phyloP scores from a whole-genome alignment of 2,329 filamentous ascomycete species.

The Harringtonia aguacate region DNA sequence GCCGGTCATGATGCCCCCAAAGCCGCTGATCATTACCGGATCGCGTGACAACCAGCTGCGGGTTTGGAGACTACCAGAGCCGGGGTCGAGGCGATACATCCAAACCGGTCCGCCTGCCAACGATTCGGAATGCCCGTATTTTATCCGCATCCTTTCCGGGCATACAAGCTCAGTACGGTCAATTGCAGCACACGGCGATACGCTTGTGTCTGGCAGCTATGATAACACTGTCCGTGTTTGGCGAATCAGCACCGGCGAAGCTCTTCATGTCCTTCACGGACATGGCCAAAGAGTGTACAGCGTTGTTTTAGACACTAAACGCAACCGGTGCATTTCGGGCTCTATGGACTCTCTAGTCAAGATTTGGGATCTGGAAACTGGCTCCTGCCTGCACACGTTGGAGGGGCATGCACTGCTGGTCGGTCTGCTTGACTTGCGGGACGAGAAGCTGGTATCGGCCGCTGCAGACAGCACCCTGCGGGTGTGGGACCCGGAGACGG shows the following conservation, averaged over 20 bases:
- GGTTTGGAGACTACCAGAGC: conserved; percentile 86
- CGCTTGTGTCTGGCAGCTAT: conserved; percentile 93
- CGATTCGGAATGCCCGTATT: conserved; percentile 82
- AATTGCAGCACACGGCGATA: conserved; percentile 90
- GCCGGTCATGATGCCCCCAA: conserved; percentile 80
- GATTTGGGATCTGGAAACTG: conserved; percentile 89
- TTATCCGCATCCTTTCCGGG: conserved; percentile 74
- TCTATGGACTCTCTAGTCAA: conserved; percentile 98
- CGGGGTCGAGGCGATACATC: conserved; percentile 65
- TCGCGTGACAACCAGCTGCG: conserved; percentile 89
- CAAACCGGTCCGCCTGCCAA: conserved; percentile 66
- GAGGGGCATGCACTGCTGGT: conserved; percentile 91
- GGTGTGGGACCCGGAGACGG: conserved; percentile 93
- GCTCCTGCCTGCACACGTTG: conserved; percentile 74
- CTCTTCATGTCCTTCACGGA: conserved; percentile 71
- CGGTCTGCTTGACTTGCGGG: conserved; percentile 78
- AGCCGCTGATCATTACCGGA: conserved; percentile 93
- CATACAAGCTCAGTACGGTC: conserved; percentile 92
- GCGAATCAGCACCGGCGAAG: conserved; percentile 93
- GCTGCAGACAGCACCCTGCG: conserved; percentile 90
- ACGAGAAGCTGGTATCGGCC: conserved; percentile 85
- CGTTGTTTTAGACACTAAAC: conserved; percentile 82
- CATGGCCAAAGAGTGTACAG: conserved; percentile 94
- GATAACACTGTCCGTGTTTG: conserved; percentile 92
- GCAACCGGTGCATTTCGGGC: conserved; percentile 92